Evolutionary conservation across 169 alveolate species (phyloP).

Genomic region (Plasmodium malariae): DNA sequence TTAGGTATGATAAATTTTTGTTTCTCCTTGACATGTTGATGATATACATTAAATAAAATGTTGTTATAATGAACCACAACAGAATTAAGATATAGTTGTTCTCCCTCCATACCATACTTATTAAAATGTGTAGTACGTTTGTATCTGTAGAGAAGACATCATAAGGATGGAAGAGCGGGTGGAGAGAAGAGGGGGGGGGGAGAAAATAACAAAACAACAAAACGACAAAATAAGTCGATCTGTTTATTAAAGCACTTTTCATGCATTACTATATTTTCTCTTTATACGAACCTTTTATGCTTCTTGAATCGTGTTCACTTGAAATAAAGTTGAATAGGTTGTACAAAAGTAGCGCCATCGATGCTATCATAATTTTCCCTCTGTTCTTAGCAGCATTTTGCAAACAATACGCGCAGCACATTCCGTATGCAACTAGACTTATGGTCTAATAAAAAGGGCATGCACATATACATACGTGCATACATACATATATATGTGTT

Average conservation of each 20-base stretch:
- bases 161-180: too few relatives aligned
- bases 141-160: background rate
- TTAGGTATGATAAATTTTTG: background rate
- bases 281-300: background rate
- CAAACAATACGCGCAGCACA: conserved; percentile 14
- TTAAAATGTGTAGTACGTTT: background rate
- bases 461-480: background rate
- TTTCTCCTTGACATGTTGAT: background rate
- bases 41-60: conserved; percentile 27
- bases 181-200: conserved; percentile 11
- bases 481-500: background rate
- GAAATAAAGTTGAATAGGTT: conserved; percentile 21
- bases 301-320: background rate
- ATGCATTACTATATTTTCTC: background rate
- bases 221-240: background rate
- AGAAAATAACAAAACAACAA: background rate
- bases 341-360: conserved; percentile 15
- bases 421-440: conserved; percentile 25
- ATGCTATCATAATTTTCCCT: background rate
- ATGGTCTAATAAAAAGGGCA: conserved; percentile 11
- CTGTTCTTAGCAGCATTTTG: background rate
- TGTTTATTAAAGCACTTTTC: background rate
- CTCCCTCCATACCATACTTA: background rate
- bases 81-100: conserved; percentile 4
- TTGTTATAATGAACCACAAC: conserved; percentile 17